phyloP scores from a whole-genome alignment of 73 alveolate genomes.

The Tetrahymena elliotti region DNA sequence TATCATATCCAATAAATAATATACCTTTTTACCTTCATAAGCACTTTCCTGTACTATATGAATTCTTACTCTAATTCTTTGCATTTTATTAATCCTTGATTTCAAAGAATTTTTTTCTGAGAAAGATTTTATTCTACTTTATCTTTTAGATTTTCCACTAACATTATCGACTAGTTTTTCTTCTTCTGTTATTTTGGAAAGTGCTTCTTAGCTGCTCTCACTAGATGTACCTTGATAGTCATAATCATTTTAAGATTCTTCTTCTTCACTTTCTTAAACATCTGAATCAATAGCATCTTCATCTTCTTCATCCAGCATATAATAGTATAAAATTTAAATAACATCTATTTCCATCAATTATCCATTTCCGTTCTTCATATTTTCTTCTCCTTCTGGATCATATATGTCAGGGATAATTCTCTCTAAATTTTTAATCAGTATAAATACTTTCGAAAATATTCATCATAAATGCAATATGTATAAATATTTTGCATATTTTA shows the following conservation, averaged over 20 bases:
- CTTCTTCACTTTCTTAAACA: neutral
- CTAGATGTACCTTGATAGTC: neutral
- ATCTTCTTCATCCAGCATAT: neutral
- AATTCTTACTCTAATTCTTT: neutral
- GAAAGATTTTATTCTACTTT: neutral
- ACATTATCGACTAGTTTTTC: neutral
- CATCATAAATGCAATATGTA: too few relatives aligned
- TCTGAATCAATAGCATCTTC: neutral
- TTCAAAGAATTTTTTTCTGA: neutral
- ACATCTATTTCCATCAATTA: neutral
- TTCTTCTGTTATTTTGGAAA: neutral
- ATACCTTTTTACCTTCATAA: neutral
- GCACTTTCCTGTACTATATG: neutral
- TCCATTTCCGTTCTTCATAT: neutral
- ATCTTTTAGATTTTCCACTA: neutral
- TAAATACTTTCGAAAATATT: too few relatives aligned
- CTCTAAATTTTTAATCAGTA: neutral
- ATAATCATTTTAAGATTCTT: neutral
- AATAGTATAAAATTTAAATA: neutral
- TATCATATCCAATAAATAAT: neutral
- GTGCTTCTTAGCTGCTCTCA: neutral
- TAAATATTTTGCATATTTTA: too few relatives aligned
- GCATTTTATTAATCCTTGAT: neutral
- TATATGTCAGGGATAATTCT: neutral
- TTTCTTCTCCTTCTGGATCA: neutral